A percentile compares a stretch with the other conserved stretches of the same genome.
phyloP scores from a whole-genome alignment of 2,329 filamentous ascomycete species.

The Aspergillus uvarum region DNA sequence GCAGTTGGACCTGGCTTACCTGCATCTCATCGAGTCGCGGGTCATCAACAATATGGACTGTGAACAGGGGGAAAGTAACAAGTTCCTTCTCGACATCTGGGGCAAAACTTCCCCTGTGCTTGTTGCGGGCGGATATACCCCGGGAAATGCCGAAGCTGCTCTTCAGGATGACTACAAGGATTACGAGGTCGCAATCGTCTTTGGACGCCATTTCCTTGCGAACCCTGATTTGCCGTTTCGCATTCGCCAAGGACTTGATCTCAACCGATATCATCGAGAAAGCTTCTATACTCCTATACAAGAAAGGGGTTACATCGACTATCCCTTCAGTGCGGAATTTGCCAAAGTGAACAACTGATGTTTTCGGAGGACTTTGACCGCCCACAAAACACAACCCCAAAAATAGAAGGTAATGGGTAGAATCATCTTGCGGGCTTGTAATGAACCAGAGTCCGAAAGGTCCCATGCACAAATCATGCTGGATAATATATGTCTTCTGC shows the following conservation, averaged over 20 bases:
- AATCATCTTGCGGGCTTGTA: background rate
- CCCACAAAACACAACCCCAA: background rate
- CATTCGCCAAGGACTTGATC: slow-evolving; percentile 31
- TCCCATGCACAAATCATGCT: too few relatives aligned
- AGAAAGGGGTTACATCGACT: slow-evolving; percentile 35
- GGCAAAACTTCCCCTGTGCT: slow-evolving; percentile 41
- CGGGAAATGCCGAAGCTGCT: slow-evolving; percentile 27
- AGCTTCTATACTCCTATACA: slow-evolving; percentile 38
- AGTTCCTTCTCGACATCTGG: slow-evolving; percentile 45
- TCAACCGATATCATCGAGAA: slow-evolving; percentile 38
- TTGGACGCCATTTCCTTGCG: slow-evolving; percentile 42
- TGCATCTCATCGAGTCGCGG: slow-evolving; percentile 60
- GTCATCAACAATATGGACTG: slow-evolving; percentile 10
- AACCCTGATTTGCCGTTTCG: slow-evolving; percentile 45
- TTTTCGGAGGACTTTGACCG: too few relatives aligned
- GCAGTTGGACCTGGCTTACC: slow-evolving; percentile 54
- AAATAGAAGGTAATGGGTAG: background rate
- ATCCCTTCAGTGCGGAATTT: slow-evolving; percentile 22
- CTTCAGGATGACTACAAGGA: slow-evolving; percentile 25
- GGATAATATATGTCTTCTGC: too few relatives aligned
- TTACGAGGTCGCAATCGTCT: slow-evolving; percentile 29
- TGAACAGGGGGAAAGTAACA: slow-evolving; percentile 26
- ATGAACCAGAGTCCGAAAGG: too few relatives aligned
- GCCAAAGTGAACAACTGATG: background rate
- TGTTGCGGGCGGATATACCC: slow-evolving; percentile 45